Evolutionary conservation across 805 yeast genomes (phyloP), one percentile per base, ranked within the genome.

Genomic region (Torulaspora maleeae): DNA sequence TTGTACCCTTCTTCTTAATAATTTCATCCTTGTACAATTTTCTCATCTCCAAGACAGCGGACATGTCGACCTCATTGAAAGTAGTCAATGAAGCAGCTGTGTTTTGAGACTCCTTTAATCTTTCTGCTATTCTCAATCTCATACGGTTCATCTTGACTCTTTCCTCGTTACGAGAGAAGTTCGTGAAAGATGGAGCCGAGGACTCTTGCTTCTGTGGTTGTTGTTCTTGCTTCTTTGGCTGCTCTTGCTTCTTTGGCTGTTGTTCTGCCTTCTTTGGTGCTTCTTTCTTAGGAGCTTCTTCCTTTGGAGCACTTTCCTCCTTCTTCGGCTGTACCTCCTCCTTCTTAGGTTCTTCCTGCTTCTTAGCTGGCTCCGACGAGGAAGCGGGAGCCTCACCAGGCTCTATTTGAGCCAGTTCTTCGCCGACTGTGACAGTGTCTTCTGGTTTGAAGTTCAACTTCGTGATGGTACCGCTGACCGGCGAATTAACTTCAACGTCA

Each of bases 91-190:
- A 87, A 30, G 99, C 99, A 55, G 98, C 95, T 45, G 98, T 90
- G 78, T 93, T 93, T 74, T 91, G 99, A 28, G 98, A 86, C 77
- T 93, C 98, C 87, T 91, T 91, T 67, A 91, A 84, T 74, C 99
- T 87, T 77, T 91, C 98, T 50, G 99, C 96, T 57, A 93, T 93
- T 78, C 99, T 87, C 73, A 87, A 72, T 75, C 99, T 85, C 98
- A 91, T 93, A 77, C 99, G 86, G 82, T 90, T 93, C 98, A 91
- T 91, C 78, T 91, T 91, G 54, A 93, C 95, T 68, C 89, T 80
- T 66, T 82, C 85, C 74, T 93, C 98, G 51, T 73, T 70, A 75
- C 99, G 86, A 48, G 93, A 77, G 64, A 86, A 87, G 28, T 77
- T 58, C 33, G 75, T 72, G 36, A 69, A 60, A 27, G 76, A 62